Conservation (phyloP, 108 stramenopile genomes). For the Cyclotella atomus region DNA sequence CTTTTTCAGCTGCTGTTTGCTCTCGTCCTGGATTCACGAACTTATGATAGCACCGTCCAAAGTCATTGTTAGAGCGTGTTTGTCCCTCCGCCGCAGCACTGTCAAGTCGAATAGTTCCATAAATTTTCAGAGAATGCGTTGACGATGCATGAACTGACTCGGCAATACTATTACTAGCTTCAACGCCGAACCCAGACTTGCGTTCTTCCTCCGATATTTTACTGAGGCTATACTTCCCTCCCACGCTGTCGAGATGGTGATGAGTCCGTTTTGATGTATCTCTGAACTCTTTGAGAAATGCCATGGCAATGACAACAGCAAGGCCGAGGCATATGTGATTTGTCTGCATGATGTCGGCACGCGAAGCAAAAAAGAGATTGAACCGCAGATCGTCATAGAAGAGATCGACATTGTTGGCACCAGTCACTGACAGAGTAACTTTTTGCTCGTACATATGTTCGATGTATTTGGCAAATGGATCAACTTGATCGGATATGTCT, state of each 20-base stretch:
- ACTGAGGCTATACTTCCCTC: slow-evolving; percentile 4
- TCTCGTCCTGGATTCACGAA: background rate
- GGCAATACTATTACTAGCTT: slow-evolving; percentile 7
- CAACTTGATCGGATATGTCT: background rate
- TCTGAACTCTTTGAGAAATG: slow-evolving; percentile 19
- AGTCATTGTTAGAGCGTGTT: background rate
- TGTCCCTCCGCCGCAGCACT: slow-evolving; percentile 9
- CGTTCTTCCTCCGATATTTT: slow-evolving; percentile 1
- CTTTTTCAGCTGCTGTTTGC: background rate
- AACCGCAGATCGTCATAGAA: slow-evolving; percentile 9
- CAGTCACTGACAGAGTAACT: too few relatives aligned
- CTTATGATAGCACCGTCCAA: background rate
- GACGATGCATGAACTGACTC: background rate
- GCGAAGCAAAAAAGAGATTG: slow-evolving; percentile 20
- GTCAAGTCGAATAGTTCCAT: slow-evolving; percentile 7
- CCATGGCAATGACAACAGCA: background rate
- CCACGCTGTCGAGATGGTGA: background rate
- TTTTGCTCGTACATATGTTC: slow-evolving; percentile 15
- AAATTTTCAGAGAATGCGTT: background rate
- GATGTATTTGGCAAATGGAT: slow-evolving; percentile 11
- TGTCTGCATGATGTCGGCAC: slow-evolving; percentile 5
- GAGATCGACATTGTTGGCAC: background rate
- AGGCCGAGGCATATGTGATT: background rate
- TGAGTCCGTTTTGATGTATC: slow-evolving; percentile 14
- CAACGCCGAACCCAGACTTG: background rate